Conservation (phyloP, 2,329 filamentous ascomycete genomes). For the Elsinoe fawcettii region DNA sequence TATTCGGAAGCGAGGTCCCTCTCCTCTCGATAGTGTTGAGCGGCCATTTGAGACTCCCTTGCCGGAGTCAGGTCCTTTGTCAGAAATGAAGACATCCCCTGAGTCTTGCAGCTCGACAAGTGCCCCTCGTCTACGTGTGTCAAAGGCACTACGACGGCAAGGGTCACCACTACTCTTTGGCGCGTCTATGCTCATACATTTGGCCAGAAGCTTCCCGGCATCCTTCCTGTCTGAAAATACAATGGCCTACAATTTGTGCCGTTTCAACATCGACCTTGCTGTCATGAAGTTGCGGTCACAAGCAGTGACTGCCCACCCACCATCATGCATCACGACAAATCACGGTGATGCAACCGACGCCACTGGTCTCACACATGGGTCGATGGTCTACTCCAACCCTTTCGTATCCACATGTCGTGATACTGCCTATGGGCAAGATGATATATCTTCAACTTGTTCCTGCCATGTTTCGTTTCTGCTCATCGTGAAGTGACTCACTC, state of each 20-base stretch:
- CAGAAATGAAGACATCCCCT: no score
- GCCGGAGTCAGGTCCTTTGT: neutral
- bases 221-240: no score
- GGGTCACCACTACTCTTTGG: no score
- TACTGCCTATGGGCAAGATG: neutral
- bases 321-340: conserved; percentile 9
- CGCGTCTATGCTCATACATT: no score
- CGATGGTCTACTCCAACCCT: neutral
- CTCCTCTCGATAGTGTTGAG: neutral
- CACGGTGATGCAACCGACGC: neutral
- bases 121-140: no score
- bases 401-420: conserved; percentile 4
- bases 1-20: neutral
- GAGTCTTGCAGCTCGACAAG: no score
- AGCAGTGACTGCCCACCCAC: neutral
- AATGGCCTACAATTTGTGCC: neutral
- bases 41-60: neutral
- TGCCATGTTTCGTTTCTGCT: neutral
- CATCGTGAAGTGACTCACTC: conserved; percentile 3
- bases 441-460: neutral
- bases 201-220: no score
- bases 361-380: neutral
- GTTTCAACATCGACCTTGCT: neutral
- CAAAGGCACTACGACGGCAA: no score
- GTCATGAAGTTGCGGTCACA: neutral